phyloP scores from a whole-genome alignment of 345 rosid genomes.

The Crucihimalaya himalaica region DNA sequence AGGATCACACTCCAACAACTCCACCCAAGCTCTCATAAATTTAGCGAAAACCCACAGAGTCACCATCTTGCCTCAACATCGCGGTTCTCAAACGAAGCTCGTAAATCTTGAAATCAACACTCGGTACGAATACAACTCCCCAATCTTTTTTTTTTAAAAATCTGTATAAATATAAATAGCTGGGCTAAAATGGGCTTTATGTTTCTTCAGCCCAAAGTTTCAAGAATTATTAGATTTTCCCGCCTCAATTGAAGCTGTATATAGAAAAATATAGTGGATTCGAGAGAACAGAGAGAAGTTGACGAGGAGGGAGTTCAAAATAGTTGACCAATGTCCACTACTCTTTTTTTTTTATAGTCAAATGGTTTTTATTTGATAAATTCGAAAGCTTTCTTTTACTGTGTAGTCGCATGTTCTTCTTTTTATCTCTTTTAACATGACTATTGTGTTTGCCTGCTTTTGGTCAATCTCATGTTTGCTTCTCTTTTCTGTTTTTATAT shows the following conservation, averaged over 20 bases:
- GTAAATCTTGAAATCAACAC: background rate
- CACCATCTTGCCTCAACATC: background rate
- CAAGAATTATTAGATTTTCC: too few relatives aligned
- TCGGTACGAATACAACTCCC: background rate
- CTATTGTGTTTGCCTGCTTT: background rate
- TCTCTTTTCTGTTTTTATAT: background rate
- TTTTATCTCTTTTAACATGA: background rate
- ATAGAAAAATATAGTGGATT: too few relatives aligned
- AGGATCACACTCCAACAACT: conserved; percentile 18
- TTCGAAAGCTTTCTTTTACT: background rate
- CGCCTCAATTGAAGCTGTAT: too few relatives aligned
- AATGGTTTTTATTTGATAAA: too few relatives aligned
- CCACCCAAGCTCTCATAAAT: background rate
- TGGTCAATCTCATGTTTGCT: background rate
- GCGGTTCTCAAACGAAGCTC: background rate
- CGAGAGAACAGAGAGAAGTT: too few relatives aligned
- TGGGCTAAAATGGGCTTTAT: too few relatives aligned
- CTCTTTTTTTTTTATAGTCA: too few relatives aligned
- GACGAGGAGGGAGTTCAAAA: too few relatives aligned
- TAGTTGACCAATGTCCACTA: too few relatives aligned
- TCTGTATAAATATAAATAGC: too few relatives aligned
- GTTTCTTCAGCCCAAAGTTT: too few relatives aligned
- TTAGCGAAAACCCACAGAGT: background rate
- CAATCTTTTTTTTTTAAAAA: too few relatives aligned
- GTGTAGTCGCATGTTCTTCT: background rate